A percentile compares a stretch with the other conserved stretches of the same genome.
phyloP scores from a whole-genome alignment of 805 yeast genomes.

The Starmerella apicola region DNA sequence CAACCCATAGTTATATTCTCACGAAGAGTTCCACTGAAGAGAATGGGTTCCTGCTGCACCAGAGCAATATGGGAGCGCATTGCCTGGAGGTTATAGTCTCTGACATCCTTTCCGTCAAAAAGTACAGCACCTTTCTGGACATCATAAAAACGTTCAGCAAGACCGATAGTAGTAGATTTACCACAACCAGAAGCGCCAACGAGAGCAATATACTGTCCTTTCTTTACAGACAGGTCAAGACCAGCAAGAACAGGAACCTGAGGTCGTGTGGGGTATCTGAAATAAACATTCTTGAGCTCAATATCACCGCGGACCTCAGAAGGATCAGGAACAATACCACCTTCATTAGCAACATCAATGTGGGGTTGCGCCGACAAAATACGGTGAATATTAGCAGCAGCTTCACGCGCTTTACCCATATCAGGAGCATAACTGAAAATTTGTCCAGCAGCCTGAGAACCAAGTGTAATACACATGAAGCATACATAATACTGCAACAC shows the following conservation, averaged over 20 bases:
- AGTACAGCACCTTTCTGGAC: constrained; percentile 37
- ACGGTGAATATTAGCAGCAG: constrained; percentile 27
- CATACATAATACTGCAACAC: constrained; percentile 31
- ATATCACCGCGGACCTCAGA: constrained; percentile 38
- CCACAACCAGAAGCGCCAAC: constrained; percentile 60
- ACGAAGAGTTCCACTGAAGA: constrained; percentile 42
- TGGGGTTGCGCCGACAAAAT: constrained; percentile 27
- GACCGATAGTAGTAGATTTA: constrained; percentile 45
- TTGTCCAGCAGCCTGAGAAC: constrained; percentile 34
- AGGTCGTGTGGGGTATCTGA: constrained; percentile 53
- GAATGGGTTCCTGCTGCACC: constrained; percentile 52
- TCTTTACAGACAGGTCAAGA: constrained; percentile 37
- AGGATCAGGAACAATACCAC: constrained; percentile 25
- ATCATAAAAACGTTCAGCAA: constrained; percentile 40
- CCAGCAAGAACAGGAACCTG: constrained; percentile 39
- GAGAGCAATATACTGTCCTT: constrained; percentile 46
- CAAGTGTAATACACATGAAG: constrained; percentile 30
- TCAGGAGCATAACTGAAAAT: constrained; percentile 33
- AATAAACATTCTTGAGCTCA: constrained; percentile 43
- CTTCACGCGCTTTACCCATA: constrained; percentile 32
- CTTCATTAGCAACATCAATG: constrained; percentile 26
- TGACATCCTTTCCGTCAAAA: constrained; percentile 42
- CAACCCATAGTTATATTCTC: constrained; percentile 47
- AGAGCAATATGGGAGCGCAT: constrained; percentile 43
- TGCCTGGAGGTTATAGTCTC: constrained; percentile 37